These are phyloP conservation scores for Malania oleifera DNA, from an alignment of 164 flowering plant species.

Conservation along the genomic window DNA sequence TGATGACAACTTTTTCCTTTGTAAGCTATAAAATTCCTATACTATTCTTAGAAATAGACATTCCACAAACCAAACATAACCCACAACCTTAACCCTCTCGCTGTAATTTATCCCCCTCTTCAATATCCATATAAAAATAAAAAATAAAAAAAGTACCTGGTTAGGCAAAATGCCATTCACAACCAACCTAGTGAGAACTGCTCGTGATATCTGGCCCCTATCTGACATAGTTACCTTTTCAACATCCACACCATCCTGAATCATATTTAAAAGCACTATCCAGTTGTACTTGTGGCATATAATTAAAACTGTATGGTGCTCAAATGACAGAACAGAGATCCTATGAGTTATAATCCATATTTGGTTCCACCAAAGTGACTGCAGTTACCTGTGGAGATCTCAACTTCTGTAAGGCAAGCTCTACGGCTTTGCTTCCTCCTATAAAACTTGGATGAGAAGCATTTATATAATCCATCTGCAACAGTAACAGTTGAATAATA, in stretches of 20 bases:
- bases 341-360: background rate
- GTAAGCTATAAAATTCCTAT: no score
- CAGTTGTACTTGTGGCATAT: conserved; percentile 1
- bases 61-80: no score
- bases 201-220: conserved; percentile 17
- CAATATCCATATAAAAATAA: no score
- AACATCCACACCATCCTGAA: conserved; percentile 20
- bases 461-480: conserved; percentile 55
- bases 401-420: conserved; percentile 34
- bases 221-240: conserved; percentile 17
- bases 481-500: background rate
- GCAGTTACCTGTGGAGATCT: conserved; percentile 23
- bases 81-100: no score
- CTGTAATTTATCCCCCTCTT: no score
- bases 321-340: background rate
- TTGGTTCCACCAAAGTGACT: conserved; percentile 1
- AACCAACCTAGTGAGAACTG: conserved; percentile 14
- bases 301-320: conserved; percentile 1
- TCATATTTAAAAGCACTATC: background rate
- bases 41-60: no score
- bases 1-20: no score
- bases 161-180: conserved; percentile 17
- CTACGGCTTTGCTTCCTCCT: conserved; percentile 53
- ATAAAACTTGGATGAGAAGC: conserved; percentile 54
- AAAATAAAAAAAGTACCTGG: conserved; percentile 23